These are phyloP conservation scores for Salix dunnii DNA, from an alignment of 345 rosid genomes.

Conservation along the genomic window DNA sequence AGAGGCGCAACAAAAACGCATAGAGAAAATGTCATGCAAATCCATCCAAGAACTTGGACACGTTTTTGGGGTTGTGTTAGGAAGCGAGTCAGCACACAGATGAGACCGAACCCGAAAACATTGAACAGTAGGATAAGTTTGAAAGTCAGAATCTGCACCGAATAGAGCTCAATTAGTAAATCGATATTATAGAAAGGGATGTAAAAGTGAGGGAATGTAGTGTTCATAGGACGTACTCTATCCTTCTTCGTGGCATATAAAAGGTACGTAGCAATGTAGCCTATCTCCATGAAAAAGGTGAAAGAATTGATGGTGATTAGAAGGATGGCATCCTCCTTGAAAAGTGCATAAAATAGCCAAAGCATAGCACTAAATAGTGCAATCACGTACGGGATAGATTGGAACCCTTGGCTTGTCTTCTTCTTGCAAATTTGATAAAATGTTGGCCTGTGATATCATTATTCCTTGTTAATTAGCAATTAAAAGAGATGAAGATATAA, in stretches of 20 bases:
- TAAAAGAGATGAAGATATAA: neutral
- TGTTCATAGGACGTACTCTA: constrained; percentile 4
- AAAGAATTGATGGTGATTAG: constrained; percentile 30
- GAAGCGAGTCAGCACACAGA: constrained; percentile 43
- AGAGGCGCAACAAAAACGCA: constrained; percentile 83
- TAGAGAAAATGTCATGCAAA: constrained; percentile 68
- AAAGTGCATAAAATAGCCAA: constrained; percentile 31
- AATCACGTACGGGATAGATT: constrained; percentile 28
- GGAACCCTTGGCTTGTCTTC: constrained; percentile 32
- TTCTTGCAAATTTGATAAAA: constrained; percentile 30
- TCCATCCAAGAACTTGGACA: constrained; percentile 55
- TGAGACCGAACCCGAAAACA: constrained; percentile 54
- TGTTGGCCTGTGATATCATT: constrained; percentile 18
- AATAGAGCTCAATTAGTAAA: neutral
- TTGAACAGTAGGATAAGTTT: constrained; percentile 49
- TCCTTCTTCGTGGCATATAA: constrained; percentile 22
- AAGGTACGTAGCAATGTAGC: constrained; percentile 20
- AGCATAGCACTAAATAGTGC: constrained; percentile 35
- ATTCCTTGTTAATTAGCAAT: neutral
- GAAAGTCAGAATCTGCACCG: constrained; percentile 44
- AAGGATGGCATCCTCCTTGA: constrained; percentile 18
- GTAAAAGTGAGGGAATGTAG: neutral
- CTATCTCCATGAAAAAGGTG: constrained; percentile 22
- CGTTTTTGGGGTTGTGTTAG: constrained; percentile 40
- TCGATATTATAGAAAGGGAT: neutral